phyloP scores from a whole-genome alignment of 192 early-diverging fungal species.

The Podila minutissima region DNA sequence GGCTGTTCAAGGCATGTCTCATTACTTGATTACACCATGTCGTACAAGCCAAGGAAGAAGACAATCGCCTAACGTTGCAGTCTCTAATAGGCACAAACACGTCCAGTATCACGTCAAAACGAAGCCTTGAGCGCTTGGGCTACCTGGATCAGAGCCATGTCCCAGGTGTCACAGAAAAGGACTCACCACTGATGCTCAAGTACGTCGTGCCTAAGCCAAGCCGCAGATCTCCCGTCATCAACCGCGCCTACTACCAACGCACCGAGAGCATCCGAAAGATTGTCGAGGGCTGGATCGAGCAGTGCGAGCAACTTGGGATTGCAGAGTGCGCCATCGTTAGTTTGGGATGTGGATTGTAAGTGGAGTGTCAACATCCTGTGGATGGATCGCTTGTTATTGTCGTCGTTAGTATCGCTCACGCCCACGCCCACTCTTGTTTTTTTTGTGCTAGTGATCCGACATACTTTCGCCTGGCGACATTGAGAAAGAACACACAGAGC shows the following conservation, averaged over 20 bases:
- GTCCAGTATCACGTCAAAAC: constrained; percentile 46
- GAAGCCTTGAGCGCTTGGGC: constrained; percentile 44
- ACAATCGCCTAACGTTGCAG: background rate
- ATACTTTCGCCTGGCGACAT: constrained; percentile 25
- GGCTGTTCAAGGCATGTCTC: constrained; percentile 36
- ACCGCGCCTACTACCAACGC: constrained; percentile 42
- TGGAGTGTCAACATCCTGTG: background rate
- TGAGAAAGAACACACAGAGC: constrained; percentile 10
- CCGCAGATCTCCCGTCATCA: constrained; percentile 48
- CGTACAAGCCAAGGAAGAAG: background rate
- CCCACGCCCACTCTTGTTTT: background rate
- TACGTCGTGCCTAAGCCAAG: constrained; percentile 39
- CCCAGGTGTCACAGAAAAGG: constrained; percentile 26
- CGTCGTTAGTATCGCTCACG: background rate
- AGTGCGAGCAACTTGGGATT: constrained; percentile 23
- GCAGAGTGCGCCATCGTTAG: constrained; percentile 30
- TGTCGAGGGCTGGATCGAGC: constrained; percentile 37
- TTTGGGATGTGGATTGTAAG: constrained; percentile 50
- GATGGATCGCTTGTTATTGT: background rate
- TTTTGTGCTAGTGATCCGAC: constrained; percentile 29
- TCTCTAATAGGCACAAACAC: constrained; percentile 32
- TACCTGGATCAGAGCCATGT: constrained; percentile 38
- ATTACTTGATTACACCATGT: background rate
- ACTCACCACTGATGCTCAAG: constrained; percentile 41
- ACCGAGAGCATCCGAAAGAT: constrained; percentile 30